Conservation (phyloP, 805 yeast genomes). For the Myxozyma neglecta region DNA sequence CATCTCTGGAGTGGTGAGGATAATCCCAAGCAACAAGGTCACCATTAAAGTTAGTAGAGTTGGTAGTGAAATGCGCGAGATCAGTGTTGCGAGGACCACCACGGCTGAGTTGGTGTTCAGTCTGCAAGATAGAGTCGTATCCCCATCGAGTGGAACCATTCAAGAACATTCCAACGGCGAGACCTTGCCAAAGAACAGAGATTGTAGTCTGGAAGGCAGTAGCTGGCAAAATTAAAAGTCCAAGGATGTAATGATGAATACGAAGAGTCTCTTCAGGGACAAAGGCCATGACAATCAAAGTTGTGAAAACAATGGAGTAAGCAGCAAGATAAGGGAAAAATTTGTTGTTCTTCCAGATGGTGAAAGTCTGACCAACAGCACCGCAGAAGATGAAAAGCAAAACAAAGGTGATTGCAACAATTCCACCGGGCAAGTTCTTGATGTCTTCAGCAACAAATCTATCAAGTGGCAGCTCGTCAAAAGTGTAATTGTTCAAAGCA, state of each 20-base stretch:
- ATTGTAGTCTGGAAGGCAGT: constrained; percentile 56
- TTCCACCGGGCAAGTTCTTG: constrained; percentile 72
- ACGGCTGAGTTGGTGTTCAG: constrained; percentile 43
- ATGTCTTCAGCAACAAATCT: constrained; percentile 73
- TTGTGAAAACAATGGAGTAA: constrained; percentile 50
- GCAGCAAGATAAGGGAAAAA: constrained; percentile 58
- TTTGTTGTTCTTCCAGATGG: constrained; percentile 65
- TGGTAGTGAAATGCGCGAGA: constrained; percentile 30
- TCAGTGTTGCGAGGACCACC: constrained; percentile 31
- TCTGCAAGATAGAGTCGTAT: constrained; percentile 83
- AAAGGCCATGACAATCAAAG: constrained; percentile 47
- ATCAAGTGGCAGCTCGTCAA: constrained; percentile 86
- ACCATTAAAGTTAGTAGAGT: constrained; percentile 29
- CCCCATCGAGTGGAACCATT: constrained; percentile 95
- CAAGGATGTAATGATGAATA: constrained; percentile 68
- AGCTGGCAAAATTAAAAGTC: constrained; percentile 76
- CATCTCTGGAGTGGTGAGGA: constrained; percentile 14
- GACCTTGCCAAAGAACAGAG: constrained; percentile 71
- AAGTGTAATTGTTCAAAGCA: constrained; percentile 78
- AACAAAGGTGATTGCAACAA: constrained; percentile 59
- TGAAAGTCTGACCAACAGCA: constrained; percentile 70
- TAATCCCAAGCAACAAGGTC: constrained; percentile 29
- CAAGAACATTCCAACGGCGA: constrained; percentile 72
- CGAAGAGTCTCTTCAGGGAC: constrained; percentile 73
- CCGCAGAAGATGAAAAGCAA: constrained; percentile 51